Base-by-base conservation (phyloP, 2,329 filamentous ascomycete species). In the Aspergillus eucalypticola region DNA sequence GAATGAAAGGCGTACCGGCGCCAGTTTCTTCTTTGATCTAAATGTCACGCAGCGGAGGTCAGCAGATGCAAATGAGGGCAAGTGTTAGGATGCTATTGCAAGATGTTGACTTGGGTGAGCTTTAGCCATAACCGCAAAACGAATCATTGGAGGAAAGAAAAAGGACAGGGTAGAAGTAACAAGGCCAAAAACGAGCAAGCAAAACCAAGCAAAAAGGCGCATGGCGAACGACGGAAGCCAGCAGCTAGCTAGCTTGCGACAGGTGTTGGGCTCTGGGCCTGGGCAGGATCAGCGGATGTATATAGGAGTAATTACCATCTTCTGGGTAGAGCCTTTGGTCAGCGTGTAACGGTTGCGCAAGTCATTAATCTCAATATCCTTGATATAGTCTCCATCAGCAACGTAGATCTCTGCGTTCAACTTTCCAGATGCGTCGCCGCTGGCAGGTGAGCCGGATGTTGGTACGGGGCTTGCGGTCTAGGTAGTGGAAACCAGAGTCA, bases 11-110 rank as follows among this genome's bases (percentile, higher is more conserved):
- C 93, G 88, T 99, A 99, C 95, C 95, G 85, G 95, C 94, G 86
- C 95, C 95, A 88, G 94, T 98, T 74, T 97, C 92, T 83, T 97
- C 94, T 89, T 96, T 96, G 74, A 99, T 99, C 95, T 99, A 93
- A 73, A 90, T 90, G 80, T 87, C 88, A 95, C 86, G 88, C 84
- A 89, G 81, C 81, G 81, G 84, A 88, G 87, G 93, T 97, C 88
- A 98, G 93, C 92, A 95, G 87, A 88, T 91, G 90, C 86, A 88
- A 91, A 87, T 87, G 87, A 88, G 86, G 84, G 82, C 77, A 77
- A 68, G 70, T 68, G 32, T 35, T 35, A 63, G 72, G 62, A 76
- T 79, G 86, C 88, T 90, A 86, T 84, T 84, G 71, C 58, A 81
- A 82, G 65, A 63, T 63, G 64, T 80, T 83, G 83, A 82, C 83